Evolutionary conservation across 371 early-diverging fungal genomes (phyloP).

Genomic region (Rhizopus microsporus): DNA sequence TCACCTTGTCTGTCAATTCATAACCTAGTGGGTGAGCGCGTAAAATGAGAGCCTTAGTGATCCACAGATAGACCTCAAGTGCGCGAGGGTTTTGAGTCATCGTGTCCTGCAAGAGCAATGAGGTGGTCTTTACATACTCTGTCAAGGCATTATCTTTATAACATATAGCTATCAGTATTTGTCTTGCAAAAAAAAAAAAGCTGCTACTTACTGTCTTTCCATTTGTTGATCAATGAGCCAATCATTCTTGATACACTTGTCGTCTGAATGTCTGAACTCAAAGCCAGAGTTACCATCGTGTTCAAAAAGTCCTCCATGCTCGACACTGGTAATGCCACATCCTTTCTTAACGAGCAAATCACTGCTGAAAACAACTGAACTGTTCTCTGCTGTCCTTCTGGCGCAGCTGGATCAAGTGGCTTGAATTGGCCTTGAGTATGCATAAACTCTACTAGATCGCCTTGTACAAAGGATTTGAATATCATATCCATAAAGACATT

Average conservation of each 20-base stretch:
- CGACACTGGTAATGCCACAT: slow-evolving; percentile 56
- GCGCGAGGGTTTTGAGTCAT: slow-evolving; percentile 29
- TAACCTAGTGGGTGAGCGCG: slow-evolving; percentile 55
- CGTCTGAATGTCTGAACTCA: slow-evolving; percentile 38
- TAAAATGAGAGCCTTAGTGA: slow-evolving; percentile 66
- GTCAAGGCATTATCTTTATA: slow-evolving; percentile 32
- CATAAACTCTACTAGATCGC: slow-evolving; percentile 35
- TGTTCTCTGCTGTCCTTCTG: slow-evolving; percentile 41
- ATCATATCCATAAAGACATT: slow-evolving; percentile 46
- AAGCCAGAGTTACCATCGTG: slow-evolving; percentile 47
- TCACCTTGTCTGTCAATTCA: slow-evolving; percentile 58
- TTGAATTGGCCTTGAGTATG: slow-evolving; percentile 5
- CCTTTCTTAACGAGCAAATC: slow-evolving; percentile 56
- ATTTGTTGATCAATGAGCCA: slow-evolving; percentile 66
- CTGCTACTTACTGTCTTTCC: slow-evolving; percentile 49
- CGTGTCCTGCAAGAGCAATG: slow-evolving; percentile 23
- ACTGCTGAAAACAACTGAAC: slow-evolving; percentile 56
- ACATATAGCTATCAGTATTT: slow-evolving; percentile 6
- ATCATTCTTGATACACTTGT: slow-evolving; percentile 51
- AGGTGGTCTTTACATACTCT: slow-evolving; percentile 33
- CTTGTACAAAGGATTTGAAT: slow-evolving; percentile 51
- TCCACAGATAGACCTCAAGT: slow-evolving; percentile 45
- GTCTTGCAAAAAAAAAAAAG: slow-evolving; percentile 6
- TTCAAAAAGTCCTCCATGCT: slow-evolving; percentile 50
- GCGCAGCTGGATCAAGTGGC: slow-evolving; percentile 6